Conservation (phyloP, 192 early-diverging fungal species). For the Coemansia umbellata region DNA sequence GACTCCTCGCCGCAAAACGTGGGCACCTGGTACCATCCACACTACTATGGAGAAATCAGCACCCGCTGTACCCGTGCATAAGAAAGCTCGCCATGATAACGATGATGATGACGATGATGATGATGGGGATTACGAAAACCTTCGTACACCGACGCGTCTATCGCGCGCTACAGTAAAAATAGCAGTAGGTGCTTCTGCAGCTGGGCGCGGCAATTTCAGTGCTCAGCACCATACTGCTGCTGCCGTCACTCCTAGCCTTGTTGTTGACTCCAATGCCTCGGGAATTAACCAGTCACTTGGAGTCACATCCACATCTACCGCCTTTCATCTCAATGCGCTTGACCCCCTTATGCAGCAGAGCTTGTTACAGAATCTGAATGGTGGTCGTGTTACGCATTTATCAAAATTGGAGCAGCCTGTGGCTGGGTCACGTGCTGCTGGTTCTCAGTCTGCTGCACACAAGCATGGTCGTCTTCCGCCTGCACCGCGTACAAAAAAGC, state of each 20-base stretch:
- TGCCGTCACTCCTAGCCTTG: no score
- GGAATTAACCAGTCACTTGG: conserved; percentile 32
- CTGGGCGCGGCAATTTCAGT: no score
- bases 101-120: not conserved
- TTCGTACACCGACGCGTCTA: conserved; percentile 33
- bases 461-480: conserved; percentile 24
- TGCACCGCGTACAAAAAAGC: conserved; percentile 37
- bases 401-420: conserved; percentile 47
- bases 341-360: conserved; percentile 41
- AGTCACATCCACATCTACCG: conserved; percentile 42
- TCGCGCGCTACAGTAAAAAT: conserved; percentile 6
- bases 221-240: no score
- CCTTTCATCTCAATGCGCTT: conserved; percentile 28
- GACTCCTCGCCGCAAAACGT: conserved; percentile 27
- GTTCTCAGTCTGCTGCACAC: not conserved
- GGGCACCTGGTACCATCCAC: conserved; percentile 3
- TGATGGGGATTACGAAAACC: not conserved
- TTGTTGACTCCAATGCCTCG: conserved; percentile 51
- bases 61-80: not conserved
- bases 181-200: not conserved
- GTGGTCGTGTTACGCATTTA: conserved; percentile 41
- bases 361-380: conserved; percentile 43
- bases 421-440: conserved; percentile 2
- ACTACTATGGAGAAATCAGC: not conserved
- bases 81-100: not conserved